Evolutionary conservation across 2,329 filamentous ascomycete genomes (phyloP).

Genomic region (Clarireedia hainanense): DNA sequence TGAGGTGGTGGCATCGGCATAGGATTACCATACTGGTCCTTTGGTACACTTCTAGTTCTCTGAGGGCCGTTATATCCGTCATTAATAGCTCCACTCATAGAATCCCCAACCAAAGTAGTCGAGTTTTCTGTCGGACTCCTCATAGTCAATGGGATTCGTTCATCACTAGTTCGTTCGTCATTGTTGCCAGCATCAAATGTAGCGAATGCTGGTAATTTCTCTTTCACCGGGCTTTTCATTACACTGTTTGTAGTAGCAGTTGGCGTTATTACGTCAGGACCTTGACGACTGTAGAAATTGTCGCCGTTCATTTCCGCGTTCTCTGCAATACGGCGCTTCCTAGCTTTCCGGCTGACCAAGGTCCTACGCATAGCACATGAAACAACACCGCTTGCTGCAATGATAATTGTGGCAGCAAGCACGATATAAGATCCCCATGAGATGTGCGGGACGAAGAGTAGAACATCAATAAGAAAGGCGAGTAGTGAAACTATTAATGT

Average conservation of each 20-base stretch:
- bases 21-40: slow-evolving; percentile 60
- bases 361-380: slow-evolving; percentile 94
- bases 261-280: slow-evolving; percentile 25
- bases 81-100: slow-evolving; percentile 16
- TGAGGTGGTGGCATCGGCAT: slow-evolving; percentile 32
- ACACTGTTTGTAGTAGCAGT: slow-evolving; percentile 45
- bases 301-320: slow-evolving; percentile 97
- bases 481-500: slow-evolving; percentile 77
- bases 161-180: slow-evolving; percentile 56
- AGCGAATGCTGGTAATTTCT: slow-evolving; percentile 48
- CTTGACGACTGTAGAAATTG: slow-evolving; percentile 73
- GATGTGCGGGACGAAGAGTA: slow-evolving; percentile 90
- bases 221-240: slow-evolving; percentile 44
- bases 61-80: slow-evolving; percentile 17
- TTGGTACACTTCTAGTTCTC: slow-evolving; percentile 28
- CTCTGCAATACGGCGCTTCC: slow-evolving; percentile 82
- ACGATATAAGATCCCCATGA: slow-evolving; percentile 94
- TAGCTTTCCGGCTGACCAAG: slow-evolving; percentile 83
- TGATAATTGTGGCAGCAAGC: slow-evolving; percentile 77
- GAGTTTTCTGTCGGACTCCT: slow-evolving; percentile 47
- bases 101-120: slow-evolving; percentile 28
- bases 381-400: slow-evolving; percentile 73
- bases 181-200: slow-evolving; percentile 51
- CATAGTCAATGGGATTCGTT: slow-evolving; percentile 60
- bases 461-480: slow-evolving; percentile 86